Conservation (phyloP, 2,329 filamentous ascomycete genomes). For the Aspergillus hiratsukae region DNA sequence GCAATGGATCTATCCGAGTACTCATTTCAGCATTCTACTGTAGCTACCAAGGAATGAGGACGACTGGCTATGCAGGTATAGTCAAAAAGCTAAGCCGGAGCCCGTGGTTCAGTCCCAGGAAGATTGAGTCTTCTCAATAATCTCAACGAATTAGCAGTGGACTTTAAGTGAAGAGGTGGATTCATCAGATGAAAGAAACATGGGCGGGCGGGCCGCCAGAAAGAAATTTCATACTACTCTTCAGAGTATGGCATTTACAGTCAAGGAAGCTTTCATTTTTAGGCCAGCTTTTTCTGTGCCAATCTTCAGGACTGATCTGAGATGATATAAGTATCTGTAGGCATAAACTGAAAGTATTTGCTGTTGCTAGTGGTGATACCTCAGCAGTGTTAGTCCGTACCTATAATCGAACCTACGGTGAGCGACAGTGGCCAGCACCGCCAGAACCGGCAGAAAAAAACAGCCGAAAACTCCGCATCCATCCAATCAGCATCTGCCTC, state of each 20-base stretch:
- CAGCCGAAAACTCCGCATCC: conserved; percentile 1
- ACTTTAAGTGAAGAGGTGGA: not conserved
- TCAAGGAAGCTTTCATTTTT: not conserved
- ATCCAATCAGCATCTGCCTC: conserved; percentile 6
- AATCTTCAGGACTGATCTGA: not conserved
- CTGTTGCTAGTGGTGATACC: too few species aligned
- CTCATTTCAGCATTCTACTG: not conserved
- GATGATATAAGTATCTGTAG: not conserved
- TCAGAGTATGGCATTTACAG: not conserved
- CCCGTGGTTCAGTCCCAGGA: not conserved
- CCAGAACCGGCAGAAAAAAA: conserved; percentile 9
- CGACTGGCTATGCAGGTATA: not conserved
- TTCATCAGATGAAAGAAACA: not conserved
- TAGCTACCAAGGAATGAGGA: not conserved
- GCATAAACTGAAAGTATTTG: too few species aligned
- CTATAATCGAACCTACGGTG: not conserved
- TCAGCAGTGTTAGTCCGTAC: not conserved
- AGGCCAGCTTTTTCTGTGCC: not conserved
- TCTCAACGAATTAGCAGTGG: not conserved
- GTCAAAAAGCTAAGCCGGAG: not conserved
- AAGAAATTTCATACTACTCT: not conserved
- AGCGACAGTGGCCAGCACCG: not conserved
- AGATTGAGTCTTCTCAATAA: not conserved
- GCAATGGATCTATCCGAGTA: not conserved
- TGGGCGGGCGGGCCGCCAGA: not conserved